Evolutionary conservation across 2,329 filamentous ascomycete species (phyloP), one percentile per base, ranked within the genome.

Genomic region (Arthroderma sp.): DNA sequence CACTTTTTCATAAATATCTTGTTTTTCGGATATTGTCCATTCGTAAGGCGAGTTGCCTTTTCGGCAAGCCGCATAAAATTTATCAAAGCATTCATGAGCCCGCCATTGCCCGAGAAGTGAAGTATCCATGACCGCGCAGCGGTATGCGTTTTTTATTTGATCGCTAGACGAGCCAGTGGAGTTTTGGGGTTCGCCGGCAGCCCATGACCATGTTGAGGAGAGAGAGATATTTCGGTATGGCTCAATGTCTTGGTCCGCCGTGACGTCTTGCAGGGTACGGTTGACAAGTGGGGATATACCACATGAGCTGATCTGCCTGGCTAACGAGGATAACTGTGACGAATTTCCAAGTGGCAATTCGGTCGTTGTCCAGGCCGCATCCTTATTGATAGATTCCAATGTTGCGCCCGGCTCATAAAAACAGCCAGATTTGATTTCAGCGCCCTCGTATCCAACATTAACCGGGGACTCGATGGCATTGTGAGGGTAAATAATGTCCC

Each of bases 221-320:
- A 69, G 60, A 1, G 70, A 69, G 48, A 73, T 70, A 40, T 67
- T 66, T 47, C 67, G 64, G 55, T 81, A 80, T 11, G 57, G 49
- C 4, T 52, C 50, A 29, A 66, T 56, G 46, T 72, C 62, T 38
- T 59, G 52, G 47, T 71, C 66, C 6, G 77, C 75, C 6, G 74
- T 75, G 15, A 56, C 51, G 46, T 68, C 66, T 37, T 69, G 64
- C 2, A 81, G 62, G 1, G 75, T 75, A 22, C 57, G 54, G 54
- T 82, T 81, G 6, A 82, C 64, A 2, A 74, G 59, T 0, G 77
- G 70, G 1, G 76, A 77, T 36, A 82, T 70, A 10, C 79, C 80
- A 54, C 80, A 83, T 6, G 64, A 59, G 4, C 72, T 75, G 1
- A 70, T 50, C 27, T 65, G 64, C 3, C 58, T 53, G 7, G 65